Conservation (phyloP, 2,329 filamentous ascomycete species). For the Dothideomycetidae sp. region DNA sequence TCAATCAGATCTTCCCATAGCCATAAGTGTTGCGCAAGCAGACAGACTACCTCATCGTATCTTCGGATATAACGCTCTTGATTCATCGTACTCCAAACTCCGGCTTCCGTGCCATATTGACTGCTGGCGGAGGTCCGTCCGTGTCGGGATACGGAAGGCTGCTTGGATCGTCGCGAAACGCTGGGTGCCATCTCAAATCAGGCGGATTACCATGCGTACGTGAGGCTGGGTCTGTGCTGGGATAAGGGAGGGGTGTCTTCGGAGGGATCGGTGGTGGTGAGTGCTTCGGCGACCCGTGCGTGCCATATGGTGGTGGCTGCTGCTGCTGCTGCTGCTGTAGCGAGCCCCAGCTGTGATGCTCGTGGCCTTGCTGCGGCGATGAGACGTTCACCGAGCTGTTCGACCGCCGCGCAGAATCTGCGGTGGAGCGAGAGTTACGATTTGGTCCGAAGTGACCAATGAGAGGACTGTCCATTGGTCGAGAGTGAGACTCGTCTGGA, state of each 20-base stretch:
- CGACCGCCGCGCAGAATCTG: conserved; percentile 11
- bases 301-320: conserved; percentile 3
- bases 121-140: conserved; percentile 66
- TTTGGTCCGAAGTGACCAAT: conserved; percentile 12
- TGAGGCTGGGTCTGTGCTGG: conserved; percentile 13
- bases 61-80: no score
- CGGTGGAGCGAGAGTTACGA: conserved; percentile 9
- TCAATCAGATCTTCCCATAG: no score
- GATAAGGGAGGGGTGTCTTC: conserved; percentile 32
- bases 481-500: conserved; percentile 44
- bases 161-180: conserved; percentile 1
- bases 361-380: conserved; percentile 25
- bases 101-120: conserved; percentile 78
- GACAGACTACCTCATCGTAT: no score
- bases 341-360: conserved; percentile 13
- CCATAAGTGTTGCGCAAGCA: no score
- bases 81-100: conserved; percentile 47
- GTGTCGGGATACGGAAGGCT: conserved; percentile 63
- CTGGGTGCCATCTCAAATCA: conserved; percentile 15
- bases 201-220: conserved; percentile 22
- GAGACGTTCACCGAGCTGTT: conserved; percentile 8
- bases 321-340: conserved; percentile 7
- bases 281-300: conserved; percentile 4
- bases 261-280: conserved; percentile 57
- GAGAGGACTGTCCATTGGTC: conserved; percentile 21